A percentile compares a stretch with the other conserved stretches of the same genome.
Conservation (phyloP, 139 green algal genomes). For the Micractinium conductrix region DNA sequence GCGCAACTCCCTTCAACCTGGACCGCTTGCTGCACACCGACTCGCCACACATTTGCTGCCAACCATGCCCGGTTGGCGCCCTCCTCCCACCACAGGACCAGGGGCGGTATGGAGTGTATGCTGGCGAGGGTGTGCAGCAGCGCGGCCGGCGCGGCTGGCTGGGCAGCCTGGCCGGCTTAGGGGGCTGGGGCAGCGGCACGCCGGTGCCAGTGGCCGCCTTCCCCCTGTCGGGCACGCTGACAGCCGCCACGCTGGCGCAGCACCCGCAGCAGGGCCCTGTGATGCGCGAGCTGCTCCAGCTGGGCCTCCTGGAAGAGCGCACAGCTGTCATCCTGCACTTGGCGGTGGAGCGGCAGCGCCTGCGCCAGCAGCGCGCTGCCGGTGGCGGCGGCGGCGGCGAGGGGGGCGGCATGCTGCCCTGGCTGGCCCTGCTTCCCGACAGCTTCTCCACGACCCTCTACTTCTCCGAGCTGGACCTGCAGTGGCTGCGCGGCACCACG, state of each 20-base stretch:
- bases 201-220: conserved; percentile 48
- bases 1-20: too few species aligned
- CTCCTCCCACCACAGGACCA: too few species aligned
- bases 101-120: conserved; percentile 41
- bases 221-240: conserved; percentile 40
- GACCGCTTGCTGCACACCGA: too few species aligned
- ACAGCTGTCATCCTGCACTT: conserved; percentile 67
- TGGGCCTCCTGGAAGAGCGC: conserved; percentile 66
- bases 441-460: conserved; percentile 59
- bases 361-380: neutral
- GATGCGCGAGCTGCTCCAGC: conserved; percentile 45
- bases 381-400: neutral
- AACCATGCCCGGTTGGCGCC: too few species aligned
- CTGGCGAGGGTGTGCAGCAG: neutral
- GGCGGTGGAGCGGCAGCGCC: conserved; percentile 60
- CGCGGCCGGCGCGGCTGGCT: conserved; percentile 1
- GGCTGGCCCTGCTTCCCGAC: conserved; percentile 50
- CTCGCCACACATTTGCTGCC: too few species aligned
- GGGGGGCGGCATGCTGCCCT: conserved; percentile 12
- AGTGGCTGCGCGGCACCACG: conserved; percentile 75
- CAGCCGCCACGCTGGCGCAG: conserved; percentile 27
- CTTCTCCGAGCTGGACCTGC: conserved; percentile 56
- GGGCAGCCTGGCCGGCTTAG: neutral
- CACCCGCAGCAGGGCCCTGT: conserved; percentile 12
- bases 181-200: neutral